A percentile compares a stretch with the other conserved stretches of the same genome.
phyloP scores from a whole-genome alignment of 352 stramenopile genomes.

The Phytophthora nicotianae region DNA sequence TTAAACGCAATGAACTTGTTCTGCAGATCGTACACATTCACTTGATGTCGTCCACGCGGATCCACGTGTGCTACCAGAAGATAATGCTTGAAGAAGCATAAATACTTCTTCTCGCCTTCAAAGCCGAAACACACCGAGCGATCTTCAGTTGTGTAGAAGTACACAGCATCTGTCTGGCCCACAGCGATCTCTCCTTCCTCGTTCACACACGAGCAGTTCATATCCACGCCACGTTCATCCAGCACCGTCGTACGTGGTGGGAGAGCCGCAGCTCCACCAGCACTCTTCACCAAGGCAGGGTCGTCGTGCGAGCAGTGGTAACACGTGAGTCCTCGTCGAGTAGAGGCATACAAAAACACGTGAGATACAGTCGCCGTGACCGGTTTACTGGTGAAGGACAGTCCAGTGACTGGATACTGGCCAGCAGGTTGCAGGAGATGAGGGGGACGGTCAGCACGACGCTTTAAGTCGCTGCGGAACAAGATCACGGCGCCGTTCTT shows the following conservation, averaged over 20 bases:
- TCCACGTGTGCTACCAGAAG: slow-evolving; percentile 84
- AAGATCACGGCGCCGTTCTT: slow-evolving; percentile 87
- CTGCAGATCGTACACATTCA: slow-evolving; percentile 92
- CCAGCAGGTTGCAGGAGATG: slow-evolving; percentile 79
- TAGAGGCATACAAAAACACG: slow-evolving; percentile 84
- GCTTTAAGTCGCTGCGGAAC: slow-evolving; percentile 82
- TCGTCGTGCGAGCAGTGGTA: slow-evolving; percentile 89
- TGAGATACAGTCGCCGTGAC: slow-evolving; percentile 64
- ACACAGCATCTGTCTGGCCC: slow-evolving; percentile 85
- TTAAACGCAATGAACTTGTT: slow-evolving; percentile 95
- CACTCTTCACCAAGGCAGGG: slow-evolving; percentile 73
- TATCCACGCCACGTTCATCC: slow-evolving; percentile 82
- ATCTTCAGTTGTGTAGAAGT: slow-evolving; percentile 91
- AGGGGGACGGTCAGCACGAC: slow-evolving; percentile 67
- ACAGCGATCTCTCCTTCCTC: slow-evolving; percentile 86
- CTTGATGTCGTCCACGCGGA: slow-evolving; percentile 77
- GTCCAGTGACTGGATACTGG: slow-evolving; percentile 77
- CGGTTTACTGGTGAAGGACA: slow-evolving; percentile 83
- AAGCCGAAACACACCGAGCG: slow-evolving; percentile 89
- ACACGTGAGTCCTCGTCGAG: slow-evolving; percentile 75
- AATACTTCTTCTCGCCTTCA: slow-evolving; percentile 87
- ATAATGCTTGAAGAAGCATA: slow-evolving; percentile 91
- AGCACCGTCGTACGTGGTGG: slow-evolving; percentile 77
- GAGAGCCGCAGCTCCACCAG: slow-evolving; percentile 57
- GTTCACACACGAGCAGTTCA: slow-evolving; percentile 84